Percentiles rank a stretch among this genome's conserved stretches.
Evolutionary conservation across 1,139 yeast species (phyloP).

Genomic region (Saccharomyces hybrid): DNA sequence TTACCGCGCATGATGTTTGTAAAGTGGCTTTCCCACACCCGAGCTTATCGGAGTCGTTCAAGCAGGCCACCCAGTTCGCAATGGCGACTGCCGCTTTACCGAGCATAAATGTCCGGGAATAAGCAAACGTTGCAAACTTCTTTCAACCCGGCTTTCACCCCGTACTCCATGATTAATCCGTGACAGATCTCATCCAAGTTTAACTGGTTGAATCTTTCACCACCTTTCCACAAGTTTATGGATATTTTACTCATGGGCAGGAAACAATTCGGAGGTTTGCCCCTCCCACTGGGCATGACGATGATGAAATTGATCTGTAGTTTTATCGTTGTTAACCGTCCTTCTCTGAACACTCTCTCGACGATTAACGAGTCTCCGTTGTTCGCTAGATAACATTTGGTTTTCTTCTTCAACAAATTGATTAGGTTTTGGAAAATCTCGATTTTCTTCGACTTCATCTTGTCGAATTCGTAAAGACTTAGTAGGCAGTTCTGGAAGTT

Average conservation of each 20-base stretch:
- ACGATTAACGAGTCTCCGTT: not conserved
- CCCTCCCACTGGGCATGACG: not conserved
- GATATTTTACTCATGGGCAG: not conserved
- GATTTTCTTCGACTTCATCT: not conserved
- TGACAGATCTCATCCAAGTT: not conserved
- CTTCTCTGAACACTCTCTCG: not conserved
- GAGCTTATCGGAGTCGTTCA: not conserved
- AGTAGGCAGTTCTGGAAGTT: conserved; percentile 2
- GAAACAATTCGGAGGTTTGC: not conserved
- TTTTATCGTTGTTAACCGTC: not conserved
- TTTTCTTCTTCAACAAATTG: conserved; percentile 1
- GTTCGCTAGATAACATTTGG: not conserved
- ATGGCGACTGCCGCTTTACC: not conserved
- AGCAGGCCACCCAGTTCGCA: not conserved
- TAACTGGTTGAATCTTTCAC: not conserved
- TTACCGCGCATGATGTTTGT: not conserved
- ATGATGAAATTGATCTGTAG: conserved; percentile 2
- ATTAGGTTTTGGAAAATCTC: not conserved
- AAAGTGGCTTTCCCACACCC: not conserved
- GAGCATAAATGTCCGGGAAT: conserved; percentile 4
- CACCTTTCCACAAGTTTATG: not conserved
- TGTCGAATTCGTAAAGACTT: conserved; percentile 4
- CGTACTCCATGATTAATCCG: conserved; percentile 4
- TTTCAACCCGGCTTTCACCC: conserved; percentile 3
- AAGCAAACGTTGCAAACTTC: conserved; percentile 4